A percentile compares a stretch with the other conserved stretches of the same genome.
These are phyloP conservation scores for Sporodiniella umbellata DNA, from an alignment of 371 early-diverging fungal genomes.

Conservation along the genomic window DNA sequence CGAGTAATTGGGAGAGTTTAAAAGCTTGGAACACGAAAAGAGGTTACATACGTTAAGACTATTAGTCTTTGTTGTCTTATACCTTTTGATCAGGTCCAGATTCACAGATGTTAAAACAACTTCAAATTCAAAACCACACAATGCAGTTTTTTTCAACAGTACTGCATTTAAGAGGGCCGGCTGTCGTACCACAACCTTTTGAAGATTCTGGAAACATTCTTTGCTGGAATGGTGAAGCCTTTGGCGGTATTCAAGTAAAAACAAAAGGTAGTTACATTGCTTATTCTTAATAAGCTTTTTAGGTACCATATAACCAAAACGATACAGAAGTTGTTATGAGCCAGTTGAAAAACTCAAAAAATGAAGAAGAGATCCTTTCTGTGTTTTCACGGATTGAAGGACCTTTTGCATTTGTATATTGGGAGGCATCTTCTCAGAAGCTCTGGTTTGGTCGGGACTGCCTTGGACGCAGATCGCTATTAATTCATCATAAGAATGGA, in stretches of 20 bases:
- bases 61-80: no score
- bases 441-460: slow-evolving; percentile 85
- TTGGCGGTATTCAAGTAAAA: slow-evolving; percentile 61
- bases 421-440: slow-evolving; percentile 41
- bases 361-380: slow-evolving; percentile 27
- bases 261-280: background rate
- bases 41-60: no score
- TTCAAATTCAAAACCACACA: background rate
- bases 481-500: slow-evolving; percentile 46
- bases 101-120: slow-evolving; percentile 23
- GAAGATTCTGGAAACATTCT: slow-evolving; percentile 50
- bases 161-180: slow-evolving; percentile 75
- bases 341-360: slow-evolving; percentile 21
- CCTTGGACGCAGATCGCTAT: slow-evolving; percentile 79
- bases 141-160: slow-evolving; percentile 66
- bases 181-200: slow-evolving; percentile 67
- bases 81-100: slow-evolving; percentile 53
- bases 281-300: background rate
- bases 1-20: slow-evolving; percentile 36
- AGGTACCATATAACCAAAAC: slow-evolving; percentile 44
- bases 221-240: slow-evolving; percentile 86
- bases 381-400: slow-evolving; percentile 64
- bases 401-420: slow-evolving; percentile 75
- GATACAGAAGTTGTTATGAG: slow-evolving; percentile 55
- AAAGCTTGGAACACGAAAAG: slow-evolving; percentile 44